Evolutionary conservation across 2,329 filamentous ascomycete species (phyloP), one percentile per base, ranked within the genome.

Genomic region (Periconia macrospinosa): DNA sequence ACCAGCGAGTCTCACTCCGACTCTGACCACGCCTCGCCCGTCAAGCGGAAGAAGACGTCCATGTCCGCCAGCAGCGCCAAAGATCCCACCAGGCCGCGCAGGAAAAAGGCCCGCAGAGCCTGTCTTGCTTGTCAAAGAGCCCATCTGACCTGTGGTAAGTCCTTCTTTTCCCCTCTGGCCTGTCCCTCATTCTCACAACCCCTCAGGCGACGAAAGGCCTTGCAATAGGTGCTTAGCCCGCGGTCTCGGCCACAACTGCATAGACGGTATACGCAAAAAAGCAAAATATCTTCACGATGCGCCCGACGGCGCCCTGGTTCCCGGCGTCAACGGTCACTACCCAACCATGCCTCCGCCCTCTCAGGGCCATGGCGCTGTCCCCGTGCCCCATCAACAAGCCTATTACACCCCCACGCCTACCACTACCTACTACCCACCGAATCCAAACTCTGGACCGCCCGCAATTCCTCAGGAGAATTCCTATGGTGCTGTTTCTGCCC

Each of bases 221-320:
- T 99, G 94, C 72, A 86, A 92, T 69, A 83, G 94, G 68, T 99
- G 94, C 74, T 91, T 97, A 65, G 97, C 97, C 76, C 88, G 94
- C 65, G 91, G 91, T 44, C 84, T 97, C 19, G 90, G 92, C 67
- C 92, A 96, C 72, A 86, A 86, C 56, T 99, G 94, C 70, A 92
- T 96, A 74, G 94, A 99, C 71, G 94, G 94, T 50, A 92, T 97
- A 48, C 89, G 94, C 59, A 99, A 99, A 77, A 99, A 97, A 82
- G 94, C 94, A 49, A 99, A 99, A 75, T 99, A 99, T 74, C 89
- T 99, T 52, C 92, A 97, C 70, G 94, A 97, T 81, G 92, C 93
- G 23, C 92, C 93, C 35, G 86, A 91, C 49, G 92, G 95, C 72
- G 92, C 92, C 44, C 81, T 97, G 57, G 84, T 93, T 70, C 91